Evolutionary conservation across 169 alveolate genomes (phyloP).

Genomic region (Babesia bovis): DNA sequence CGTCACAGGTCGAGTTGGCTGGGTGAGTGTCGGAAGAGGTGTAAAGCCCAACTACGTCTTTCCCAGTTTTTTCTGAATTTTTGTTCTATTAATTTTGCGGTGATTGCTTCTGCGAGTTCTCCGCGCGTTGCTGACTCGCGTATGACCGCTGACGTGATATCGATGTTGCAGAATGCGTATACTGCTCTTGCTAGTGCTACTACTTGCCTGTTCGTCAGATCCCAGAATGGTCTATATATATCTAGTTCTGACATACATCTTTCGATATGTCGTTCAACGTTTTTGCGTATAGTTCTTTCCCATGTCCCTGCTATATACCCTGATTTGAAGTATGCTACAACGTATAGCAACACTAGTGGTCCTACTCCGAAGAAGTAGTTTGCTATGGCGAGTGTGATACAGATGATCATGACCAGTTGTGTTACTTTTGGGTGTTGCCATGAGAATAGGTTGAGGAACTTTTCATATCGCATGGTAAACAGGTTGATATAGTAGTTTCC

Average conservation of each 20-base stretch:
- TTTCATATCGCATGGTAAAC: conserved; percentile 50
- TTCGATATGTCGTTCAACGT: conserved; percentile 41
- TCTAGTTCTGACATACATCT: conserved; percentile 43
- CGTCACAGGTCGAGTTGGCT: conserved; percentile 23
- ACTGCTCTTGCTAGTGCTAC: conserved; percentile 23
- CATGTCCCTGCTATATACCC: conserved; percentile 61
- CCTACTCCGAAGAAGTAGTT: conserved; percentile 46
- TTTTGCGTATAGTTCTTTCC: conserved; percentile 43
- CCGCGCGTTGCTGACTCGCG: conserved; percentile 50
- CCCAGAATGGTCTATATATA: conserved; percentile 65
- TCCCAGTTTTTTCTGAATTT: conserved; percentile 40
- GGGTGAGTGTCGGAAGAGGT: conserved; percentile 70
- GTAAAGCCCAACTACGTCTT: conserved; percentile 47
- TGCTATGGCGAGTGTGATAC: conserved; percentile 7
- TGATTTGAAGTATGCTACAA: conserved; percentile 49
- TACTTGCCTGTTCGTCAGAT: conserved; percentile 50
- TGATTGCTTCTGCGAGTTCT: conserved; percentile 41
- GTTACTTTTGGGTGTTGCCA: conserved; percentile 58
- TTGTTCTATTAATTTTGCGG: conserved; percentile 25
- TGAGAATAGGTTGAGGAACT: conserved; percentile 63
- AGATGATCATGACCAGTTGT: conserved; percentile 30
- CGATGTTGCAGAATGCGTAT: conserved; percentile 46
- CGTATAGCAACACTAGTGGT: conserved; percentile 31
- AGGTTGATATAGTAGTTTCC: conserved; percentile 61
- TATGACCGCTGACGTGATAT: conserved; percentile 34